A percentile compares a stretch with the other conserved stretches of the same genome.
Evolutionary conservation across 495 filamentous ascomycete species (phyloP).

Genomic region (Hyaloscypha bicolor): DNA sequence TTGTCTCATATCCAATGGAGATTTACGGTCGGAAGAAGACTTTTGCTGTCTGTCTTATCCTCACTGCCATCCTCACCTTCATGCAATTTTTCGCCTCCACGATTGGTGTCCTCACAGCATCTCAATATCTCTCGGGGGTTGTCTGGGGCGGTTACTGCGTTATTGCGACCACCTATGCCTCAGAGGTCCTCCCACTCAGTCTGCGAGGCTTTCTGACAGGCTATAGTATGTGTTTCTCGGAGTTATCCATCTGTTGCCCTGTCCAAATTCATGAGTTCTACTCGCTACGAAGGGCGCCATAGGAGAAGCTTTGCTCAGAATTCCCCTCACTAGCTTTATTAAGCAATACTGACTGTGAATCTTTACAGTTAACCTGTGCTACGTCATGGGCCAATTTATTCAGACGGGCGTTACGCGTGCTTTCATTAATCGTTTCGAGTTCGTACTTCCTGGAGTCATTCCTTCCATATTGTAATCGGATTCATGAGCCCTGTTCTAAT

Average conservation of each 20-base stretch:
- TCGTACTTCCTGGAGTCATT: not conserved
- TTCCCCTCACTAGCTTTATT: too few relatives aligned
- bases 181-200: constrained; percentile 3
- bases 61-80: constrained; percentile 51
- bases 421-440: not conserved
- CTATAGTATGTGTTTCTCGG: constrained; percentile 39
- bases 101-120: constrained; percentile 60
- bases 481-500: not conserved
- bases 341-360: too few relatives aligned
- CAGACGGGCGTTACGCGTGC: constrained; percentile 55
- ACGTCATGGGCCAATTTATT: constrained; percentile 62
- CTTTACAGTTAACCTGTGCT: constrained; percentile 60
- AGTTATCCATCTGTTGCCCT: too few relatives aligned
- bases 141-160: constrained; percentile 68
- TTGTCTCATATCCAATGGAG: constrained; percentile 49
- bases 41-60: constrained; percentile 32
- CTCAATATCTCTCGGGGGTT: constrained; percentile 69
- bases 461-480: not conserved
- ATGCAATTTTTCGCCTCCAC: constrained; percentile 62
- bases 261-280: too few relatives aligned
- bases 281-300: too few relatives aligned
- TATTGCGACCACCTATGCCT: constrained; percentile 50
- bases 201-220: constrained; percentile 49
- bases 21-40: constrained; percentile 45
- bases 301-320: too few relatives aligned